Percentiles rank a stretch among this genome's conserved stretches.
phyloP scores from a whole-genome alignment of 202 grass and related monocot genomes.

The Panicum virgatum region DNA sequence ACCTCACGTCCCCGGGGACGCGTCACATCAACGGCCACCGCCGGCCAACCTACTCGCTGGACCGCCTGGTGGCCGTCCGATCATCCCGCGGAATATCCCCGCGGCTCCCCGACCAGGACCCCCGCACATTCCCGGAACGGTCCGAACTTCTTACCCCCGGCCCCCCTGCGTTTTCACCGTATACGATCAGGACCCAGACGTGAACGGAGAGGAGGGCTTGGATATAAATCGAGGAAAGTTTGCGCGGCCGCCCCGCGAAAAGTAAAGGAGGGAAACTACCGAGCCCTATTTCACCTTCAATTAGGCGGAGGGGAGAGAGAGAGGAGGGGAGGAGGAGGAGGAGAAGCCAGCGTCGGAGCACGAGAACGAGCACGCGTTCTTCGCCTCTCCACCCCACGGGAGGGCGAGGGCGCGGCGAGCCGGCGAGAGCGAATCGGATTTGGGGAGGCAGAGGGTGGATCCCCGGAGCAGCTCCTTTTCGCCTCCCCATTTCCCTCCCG shows the following conservation, averaged over 20 bases:
- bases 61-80: constrained; percentile 33
- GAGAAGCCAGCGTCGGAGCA: background rate
- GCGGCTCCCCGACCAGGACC: background rate
- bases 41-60: background rate
- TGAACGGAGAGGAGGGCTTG: rapidly evolving
- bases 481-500: constrained; percentile 33
- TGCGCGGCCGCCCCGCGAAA: rapidly evolving
- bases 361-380: constrained; percentile 41
- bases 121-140: constrained; percentile 23
- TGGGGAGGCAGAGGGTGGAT: constrained; percentile 30
- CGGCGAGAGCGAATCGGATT: constrained; percentile 13
- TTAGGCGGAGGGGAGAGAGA: background rate
- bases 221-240: too few species aligned
- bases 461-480: background rate
- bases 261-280: background rate
- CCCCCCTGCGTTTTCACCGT: rapidly evolving
- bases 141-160: rapidly evolving
- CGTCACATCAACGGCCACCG: constrained; percentile 28
- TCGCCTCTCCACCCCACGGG: constrained; percentile 49
- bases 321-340: background rate
- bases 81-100: constrained; percentile 39
- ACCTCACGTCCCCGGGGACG: background rate
- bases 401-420: constrained; percentile 34
- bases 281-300: constrained; percentile 23
- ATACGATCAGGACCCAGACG: too few species aligned